Evolutionary conservation across 371 early-diverging fungal genomes (phyloP), one percentile per base, ranked within the genome.

Genomic region (Lichtheimia ornata): DNA sequence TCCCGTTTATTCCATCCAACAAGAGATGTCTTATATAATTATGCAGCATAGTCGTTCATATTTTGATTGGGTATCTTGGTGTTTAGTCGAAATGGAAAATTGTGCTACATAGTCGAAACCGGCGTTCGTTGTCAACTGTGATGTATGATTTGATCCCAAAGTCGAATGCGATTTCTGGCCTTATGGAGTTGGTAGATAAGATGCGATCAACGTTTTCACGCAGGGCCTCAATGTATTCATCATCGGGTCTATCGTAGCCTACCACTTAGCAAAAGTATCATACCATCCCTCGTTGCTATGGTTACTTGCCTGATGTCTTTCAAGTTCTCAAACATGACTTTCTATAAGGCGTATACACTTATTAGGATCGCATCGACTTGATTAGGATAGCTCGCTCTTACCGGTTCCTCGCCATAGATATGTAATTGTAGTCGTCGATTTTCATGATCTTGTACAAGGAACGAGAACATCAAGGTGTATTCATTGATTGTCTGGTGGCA

Each of bases 361-460:
- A 4, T 55, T 41, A 18, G 6, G 2, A 15, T 27, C n/a, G 25
- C 15, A 28, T 22, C 15, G 22, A 15, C 27, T 52, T 52, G 35
- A 0, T 0, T 9, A 11, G 9, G 4, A 20, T 52, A 2, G 4
- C 5, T 24, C 9, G 5, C 44, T 54, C 66, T 66, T 55, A 62
- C 66, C 5, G 66, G 25, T 54, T 66, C 62, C 18, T 53, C 50
- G 15, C 62, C 66, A 28, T 66, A 62, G 22, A 35, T 30, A 24
- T 55, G 42, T 18, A 62, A 27, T 2, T 51, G 35, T n/a, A 67
- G 18, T 35, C 57, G 40, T 7, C 18, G 20, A 12, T 51, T 53
- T 1, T 56, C 42, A 14, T 40, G 49, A 56, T 67, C 67, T 42
- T 67, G 43, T 1, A 56, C 5, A 13, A 63, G 58, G 17, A 63